Evolutionary conservation across 1,284 basidiomycete species (phyloP), one percentile per base, ranked within the genome.

Genomic region (Grifola frondosa): DNA sequence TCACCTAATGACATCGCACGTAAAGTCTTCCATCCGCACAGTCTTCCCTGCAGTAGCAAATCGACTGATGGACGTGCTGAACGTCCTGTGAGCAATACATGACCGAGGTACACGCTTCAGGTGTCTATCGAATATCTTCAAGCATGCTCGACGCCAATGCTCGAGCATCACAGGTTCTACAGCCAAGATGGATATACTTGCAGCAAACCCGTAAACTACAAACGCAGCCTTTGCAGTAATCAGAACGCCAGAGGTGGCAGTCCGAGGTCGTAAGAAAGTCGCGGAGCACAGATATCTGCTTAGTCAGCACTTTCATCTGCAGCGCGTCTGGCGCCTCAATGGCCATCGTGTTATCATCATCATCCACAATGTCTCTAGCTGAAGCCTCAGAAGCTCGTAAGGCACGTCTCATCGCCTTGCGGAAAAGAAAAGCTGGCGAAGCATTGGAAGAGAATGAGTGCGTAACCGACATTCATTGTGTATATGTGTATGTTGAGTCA

Each of bases 371-470:
- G 78, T 90, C 90, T 48, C 78, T 97, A 34, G 88, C 85, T 47
- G 87, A 87, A 52, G 85, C 84, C 7, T 83, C 89, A 8, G 88
- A 91, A 52, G 83, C 84, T n/a, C 80, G 94, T 37, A 96, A 95
- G 64, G 82, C 84, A 40, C 84, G 93, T 48, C 73, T 98, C 3
- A 68, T 84, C 30, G 91, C 92, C 1, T 75, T 98, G 30, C 79
- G 88, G 50, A 84, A 80, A 62, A 75, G 83, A 49, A 95, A 92
- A 60, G 79, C 79, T 2, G 87, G 83, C 2, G 78, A 78, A 40
- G 66, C 61, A 20, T 60, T 54, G 16, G 60, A 46, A 16, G 62
- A 60, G 30, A 61, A 68, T 37, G 62, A 61, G 78, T 80, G 54
- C 42, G 69, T 63, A 20, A 40, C 29, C 32, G 35, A 2, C 3